Evolutionary conservation across 2,329 filamentous ascomycete species (phyloP).

Genomic region (Pseudodiploospora longispora): DNA sequence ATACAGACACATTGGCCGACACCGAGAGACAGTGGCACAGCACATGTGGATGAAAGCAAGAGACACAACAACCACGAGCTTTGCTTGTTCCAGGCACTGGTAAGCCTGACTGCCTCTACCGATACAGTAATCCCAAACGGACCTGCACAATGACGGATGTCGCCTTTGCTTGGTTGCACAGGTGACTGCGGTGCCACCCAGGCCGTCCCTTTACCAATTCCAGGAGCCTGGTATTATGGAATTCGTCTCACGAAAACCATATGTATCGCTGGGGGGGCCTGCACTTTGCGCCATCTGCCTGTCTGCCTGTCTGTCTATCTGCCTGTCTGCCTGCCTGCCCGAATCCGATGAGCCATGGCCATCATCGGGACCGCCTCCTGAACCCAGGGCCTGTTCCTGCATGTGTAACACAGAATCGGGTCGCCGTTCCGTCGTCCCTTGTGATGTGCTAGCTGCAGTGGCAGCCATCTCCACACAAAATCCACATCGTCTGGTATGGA

Average conservation of each 20-base stretch:
- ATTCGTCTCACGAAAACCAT: constrained; percentile 3
- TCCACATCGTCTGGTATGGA: no score
- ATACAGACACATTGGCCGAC: no score
- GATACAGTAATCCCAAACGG: no score
- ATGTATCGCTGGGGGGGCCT: not conserved
- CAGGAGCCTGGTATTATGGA: constrained; percentile 1
- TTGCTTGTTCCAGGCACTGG: no score
- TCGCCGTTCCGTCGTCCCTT: constrained; percentile 7
- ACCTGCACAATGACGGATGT: constrained; percentile 5
- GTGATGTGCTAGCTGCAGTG: constrained; percentile 7
- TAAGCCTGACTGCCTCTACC: no score
- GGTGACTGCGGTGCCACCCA: constrained; percentile 2
- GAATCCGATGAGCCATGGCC: not conserved
- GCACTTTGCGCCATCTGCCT: no score
- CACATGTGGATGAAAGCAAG: no score
- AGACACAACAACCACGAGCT: no score
- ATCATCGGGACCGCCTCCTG: constrained; percentile 3
- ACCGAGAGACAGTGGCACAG: no score
- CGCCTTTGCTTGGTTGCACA: not conserved
- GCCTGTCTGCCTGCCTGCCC: constrained; percentile 1
- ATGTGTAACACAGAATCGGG: constrained; percentile 12
- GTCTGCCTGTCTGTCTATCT: no score
- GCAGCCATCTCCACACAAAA: not conserved
- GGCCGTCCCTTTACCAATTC: constrained; percentile 3
- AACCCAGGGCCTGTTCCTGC: constrained; percentile 8